Conservation (phyloP, 441 rosid genomes). For the Gossypium schwendimanii region DNA sequence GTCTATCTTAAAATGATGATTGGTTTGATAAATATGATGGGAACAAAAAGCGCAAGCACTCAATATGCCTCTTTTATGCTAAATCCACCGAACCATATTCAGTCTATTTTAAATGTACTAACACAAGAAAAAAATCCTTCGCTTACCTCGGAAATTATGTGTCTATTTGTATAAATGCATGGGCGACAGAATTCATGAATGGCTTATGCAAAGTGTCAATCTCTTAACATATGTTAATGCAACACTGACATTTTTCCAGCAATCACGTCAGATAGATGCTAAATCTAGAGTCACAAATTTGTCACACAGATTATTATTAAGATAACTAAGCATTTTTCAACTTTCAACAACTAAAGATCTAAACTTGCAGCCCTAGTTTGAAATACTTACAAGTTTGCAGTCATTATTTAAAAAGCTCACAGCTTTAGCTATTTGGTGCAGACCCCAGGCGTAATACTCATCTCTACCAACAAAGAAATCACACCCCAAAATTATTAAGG, state of each 20-base stretch:
- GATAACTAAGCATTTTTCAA: background rate
- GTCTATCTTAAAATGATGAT: background rate
- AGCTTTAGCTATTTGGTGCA: slow-evolving; percentile 91
- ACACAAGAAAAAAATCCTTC: background rate
- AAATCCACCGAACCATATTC: background rate
- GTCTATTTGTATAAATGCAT: background rate
- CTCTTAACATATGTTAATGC: background rate
- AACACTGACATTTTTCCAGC: background rate
- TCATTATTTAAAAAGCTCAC: slow-evolving; percentile 97
- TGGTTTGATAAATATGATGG: background rate
- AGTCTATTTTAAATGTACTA: background rate
- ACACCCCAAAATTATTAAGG: background rate
- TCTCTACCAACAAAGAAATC: slow-evolving; percentile 46
- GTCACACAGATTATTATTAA: background rate
- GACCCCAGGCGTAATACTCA: slow-evolving; percentile 89
- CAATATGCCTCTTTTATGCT: background rate
- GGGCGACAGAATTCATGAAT: background rate
- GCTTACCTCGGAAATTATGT: background rate
- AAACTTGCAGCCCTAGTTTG: background rate
- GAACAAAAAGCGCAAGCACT: background rate
- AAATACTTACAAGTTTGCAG: slow-evolving; percentile 81
- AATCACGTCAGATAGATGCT: background rate
- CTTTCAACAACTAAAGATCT: background rate
- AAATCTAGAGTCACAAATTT: background rate
- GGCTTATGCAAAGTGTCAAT: background rate